phyloP scores from a whole-genome alignment of 306 rosid species.

The Prunus mira region DNA sequence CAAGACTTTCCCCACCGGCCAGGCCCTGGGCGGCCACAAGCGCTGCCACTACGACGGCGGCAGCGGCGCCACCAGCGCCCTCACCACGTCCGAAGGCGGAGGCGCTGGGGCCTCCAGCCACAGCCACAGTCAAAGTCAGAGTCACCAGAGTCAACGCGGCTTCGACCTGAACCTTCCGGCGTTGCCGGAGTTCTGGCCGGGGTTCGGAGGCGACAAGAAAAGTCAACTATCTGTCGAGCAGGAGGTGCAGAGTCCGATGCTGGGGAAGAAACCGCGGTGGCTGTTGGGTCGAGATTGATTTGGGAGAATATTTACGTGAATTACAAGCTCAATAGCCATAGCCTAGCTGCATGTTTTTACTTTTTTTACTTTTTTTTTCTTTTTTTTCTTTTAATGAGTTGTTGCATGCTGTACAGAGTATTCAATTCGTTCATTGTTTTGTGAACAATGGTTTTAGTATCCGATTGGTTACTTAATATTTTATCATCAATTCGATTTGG shows the following conservation, averaged over 20 bases:
- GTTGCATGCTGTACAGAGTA: conserved; percentile 10
- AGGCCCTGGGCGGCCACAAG: conserved; percentile 95
- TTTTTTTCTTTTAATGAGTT: not conserved
- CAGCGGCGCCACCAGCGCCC: conserved; percentile 20
- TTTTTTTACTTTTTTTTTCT: not conserved
- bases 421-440: conserved; percentile 9
- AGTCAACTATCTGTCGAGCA: conserved; percentile 45
- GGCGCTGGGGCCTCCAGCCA: conserved; percentile 28
- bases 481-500: not conserved
- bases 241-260: conserved; percentile 88
- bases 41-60: conserved; percentile 94
- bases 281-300: conserved; percentile 16
- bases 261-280: conserved; percentile 65
- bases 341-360: not conserved
- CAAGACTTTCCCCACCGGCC: conserved; percentile 81
- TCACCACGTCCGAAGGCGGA: conserved; percentile 53
- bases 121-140: conserved; percentile 29
- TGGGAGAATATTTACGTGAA: not conserved
- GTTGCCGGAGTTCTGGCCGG: conserved; percentile 56
- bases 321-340: not conserved
- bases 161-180: conserved; percentile 88
- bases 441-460: not conserved
- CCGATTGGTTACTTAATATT: not conserved
- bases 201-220: conserved; percentile 16
- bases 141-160: conserved; percentile 42